Base-by-base conservation (phyloP, 1,284 basidiomycete species). In the Pyrrhoderma noxium region DNA sequence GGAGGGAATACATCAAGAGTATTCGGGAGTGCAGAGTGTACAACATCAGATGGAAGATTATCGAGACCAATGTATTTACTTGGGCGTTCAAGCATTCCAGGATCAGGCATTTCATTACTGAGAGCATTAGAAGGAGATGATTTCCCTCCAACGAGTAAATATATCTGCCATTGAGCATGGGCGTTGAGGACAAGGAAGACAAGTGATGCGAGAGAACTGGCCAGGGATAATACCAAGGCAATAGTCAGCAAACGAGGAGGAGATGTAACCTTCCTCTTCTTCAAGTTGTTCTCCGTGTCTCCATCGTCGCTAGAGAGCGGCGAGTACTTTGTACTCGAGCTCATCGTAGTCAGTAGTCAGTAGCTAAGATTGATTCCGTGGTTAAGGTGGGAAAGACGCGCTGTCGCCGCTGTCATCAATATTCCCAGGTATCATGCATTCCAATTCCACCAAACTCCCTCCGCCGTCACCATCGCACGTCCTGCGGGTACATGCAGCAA, bases 401-500 rank as follows among this genome's bases (percentile, higher is more conserved):
- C 13, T 42, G 49, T 51, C 42, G 11, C 11, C 27, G 11, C 11
- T 11, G 27, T 31, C 27, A 5, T 31, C 27, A 11, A 31, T 11
- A 11, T 31, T 11, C 11, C 11, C 42, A 51, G 41, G 21, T 16
- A 44, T 22, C n/a, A 39, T 37, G 19, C 23, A 14, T 23, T 16
- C 44, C 40, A 22, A 25, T 31, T n/a, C 35, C 49, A 16, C n/a
- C 27, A 31, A 31, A 31, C 49, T 13, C 14, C 49, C 35, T 41
- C 51, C 54, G 7, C 54, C 54, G 9, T 48, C 47, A 18, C 54
- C 54, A 27, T 43, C 54, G 13, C 72, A 74, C 58, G 63, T 74
- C 37, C 63, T 76, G 2, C 67, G 75, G 7, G 60, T 64, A 1
- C 75, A 76, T 58, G 58, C 62, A 2, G 57, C 67, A 0, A 66